phyloP scores from a whole-genome alignment of 2,329 filamentous ascomycete species.

The Paraconiothyrium brasiliense region DNA sequence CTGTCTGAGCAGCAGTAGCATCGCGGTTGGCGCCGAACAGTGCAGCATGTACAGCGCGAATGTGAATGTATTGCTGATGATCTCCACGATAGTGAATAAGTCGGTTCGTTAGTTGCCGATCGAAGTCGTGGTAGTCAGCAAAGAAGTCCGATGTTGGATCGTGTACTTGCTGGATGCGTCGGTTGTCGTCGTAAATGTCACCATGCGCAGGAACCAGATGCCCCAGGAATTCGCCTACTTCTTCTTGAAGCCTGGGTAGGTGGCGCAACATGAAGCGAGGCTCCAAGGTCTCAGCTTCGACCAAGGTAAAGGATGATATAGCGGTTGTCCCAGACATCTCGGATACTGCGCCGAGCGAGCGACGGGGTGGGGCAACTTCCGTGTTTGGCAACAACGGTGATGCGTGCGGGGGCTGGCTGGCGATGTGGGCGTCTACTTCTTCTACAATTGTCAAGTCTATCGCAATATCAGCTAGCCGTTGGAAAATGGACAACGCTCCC shows the following conservation, averaged over 20 bases:
- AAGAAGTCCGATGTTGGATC: constrained; percentile 50
- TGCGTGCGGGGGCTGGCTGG: constrained; percentile 30
- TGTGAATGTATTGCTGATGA: constrained; percentile 54
- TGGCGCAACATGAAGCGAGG: constrained; percentile 53
- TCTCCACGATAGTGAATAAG: constrained; percentile 49
- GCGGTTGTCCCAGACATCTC: constrained; percentile 59
- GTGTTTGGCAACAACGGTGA: constrained; percentile 33
- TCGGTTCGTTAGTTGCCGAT: constrained; percentile 45
- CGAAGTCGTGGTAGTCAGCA: constrained; percentile 49
- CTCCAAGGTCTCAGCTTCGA: constrained; percentile 55
- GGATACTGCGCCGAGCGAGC: constrained; percentile 51
- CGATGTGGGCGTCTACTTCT: constrained; percentile 38
- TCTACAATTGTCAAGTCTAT: constrained; percentile 48
- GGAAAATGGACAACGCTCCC: not conserved
- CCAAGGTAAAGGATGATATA: constrained; percentile 56
- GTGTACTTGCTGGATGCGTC: constrained; percentile 40
- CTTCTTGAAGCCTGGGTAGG: constrained; percentile 49
- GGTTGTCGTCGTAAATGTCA: constrained; percentile 28
- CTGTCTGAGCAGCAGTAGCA: constrained; percentile 29
- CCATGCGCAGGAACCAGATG: constrained; percentile 42
- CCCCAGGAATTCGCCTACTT: constrained; percentile 39
- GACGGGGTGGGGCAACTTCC: constrained; percentile 24
- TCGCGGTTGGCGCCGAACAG: constrained; percentile 46
- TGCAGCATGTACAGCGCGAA: constrained; percentile 48
- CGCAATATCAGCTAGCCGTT: constrained; percentile 12